A percentile compares a stretch with the other conserved stretches of the same genome.
Evolutionary conservation across 208 protist species (phyloP).

Genomic region (Trypanosoma rangeli): DNA sequence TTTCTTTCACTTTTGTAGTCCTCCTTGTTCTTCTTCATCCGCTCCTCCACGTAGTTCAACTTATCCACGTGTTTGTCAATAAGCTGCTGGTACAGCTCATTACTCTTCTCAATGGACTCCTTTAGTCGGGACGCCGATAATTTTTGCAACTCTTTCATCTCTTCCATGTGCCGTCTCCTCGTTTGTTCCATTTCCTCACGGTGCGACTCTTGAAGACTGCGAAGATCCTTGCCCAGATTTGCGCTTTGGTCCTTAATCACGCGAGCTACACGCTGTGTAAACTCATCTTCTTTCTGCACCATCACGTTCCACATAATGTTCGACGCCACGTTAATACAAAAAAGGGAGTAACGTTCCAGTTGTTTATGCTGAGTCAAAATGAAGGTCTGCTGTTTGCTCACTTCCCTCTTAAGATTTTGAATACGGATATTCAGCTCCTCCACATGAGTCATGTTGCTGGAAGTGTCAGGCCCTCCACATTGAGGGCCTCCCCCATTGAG

Average conservation of each 20-base stretch:
- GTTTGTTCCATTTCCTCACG: slow-evolving; percentile 20
- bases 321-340: slow-evolving; percentile 2
- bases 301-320: slow-evolving; percentile 17
- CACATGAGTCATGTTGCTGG: not conserved
- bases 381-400: slow-evolving; percentile 5
- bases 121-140: slow-evolving; percentile 10
- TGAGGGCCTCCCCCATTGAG: not conserved
- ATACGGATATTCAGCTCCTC: slow-evolving; percentile 13
- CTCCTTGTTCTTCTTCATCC: slow-evolving; percentile 50
- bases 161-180: slow-evolving; percentile 4
- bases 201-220: slow-evolving; percentile 3
- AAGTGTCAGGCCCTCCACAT: not conserved
- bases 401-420: slow-evolving; percentile 12
- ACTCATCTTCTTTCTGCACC: slow-evolving; percentile 20
- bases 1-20: slow-evolving; percentile 48
- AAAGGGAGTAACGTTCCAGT: slow-evolving; percentile 1
- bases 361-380: slow-evolving; percentile 1
- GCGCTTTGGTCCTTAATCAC: not conserved
- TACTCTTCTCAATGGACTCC: slow-evolving; percentile 22
- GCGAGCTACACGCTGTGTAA: not conserved
- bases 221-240: slow-evolving; percentile 1
- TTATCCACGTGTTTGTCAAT: slow-evolving; percentile 26
- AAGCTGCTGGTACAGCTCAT: slow-evolving; percentile 20
- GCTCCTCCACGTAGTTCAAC: slow-evolving; percentile 29
- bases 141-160: slow-evolving; percentile 21